Conservation (phyloP, 768 basidiomycete genomes). For the Suillus decipiens region DNA sequence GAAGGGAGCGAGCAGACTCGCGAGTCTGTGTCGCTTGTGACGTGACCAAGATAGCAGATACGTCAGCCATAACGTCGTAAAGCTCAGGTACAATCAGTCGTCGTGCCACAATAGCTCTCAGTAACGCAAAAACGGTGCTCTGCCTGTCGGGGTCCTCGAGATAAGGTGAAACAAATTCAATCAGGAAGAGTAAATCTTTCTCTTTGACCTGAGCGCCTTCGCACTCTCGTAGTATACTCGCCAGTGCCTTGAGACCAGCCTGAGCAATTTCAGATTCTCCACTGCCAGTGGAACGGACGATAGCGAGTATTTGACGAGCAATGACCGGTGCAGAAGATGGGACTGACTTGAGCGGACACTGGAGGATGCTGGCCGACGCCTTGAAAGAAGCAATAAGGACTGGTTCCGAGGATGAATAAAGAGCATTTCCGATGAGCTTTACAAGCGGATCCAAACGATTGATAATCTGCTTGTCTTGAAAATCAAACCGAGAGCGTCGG, state of each 20-base stretch:
- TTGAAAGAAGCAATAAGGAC: slow-evolving; percentile 79
- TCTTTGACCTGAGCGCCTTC: slow-evolving; percentile 82
- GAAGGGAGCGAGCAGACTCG: slow-evolving; percentile 84
- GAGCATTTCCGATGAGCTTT: slow-evolving; percentile 83
- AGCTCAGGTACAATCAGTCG: slow-evolving; percentile 95
- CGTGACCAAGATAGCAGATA: slow-evolving; percentile 90
- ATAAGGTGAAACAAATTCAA: slow-evolving; percentile 86
- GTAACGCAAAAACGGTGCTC: slow-evolving; percentile 80
- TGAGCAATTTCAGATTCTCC: slow-evolving; percentile 92
- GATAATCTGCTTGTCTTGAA: slow-evolving; percentile 71
- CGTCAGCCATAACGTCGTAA: slow-evolving; percentile 94
- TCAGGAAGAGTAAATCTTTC: slow-evolving; percentile 82
- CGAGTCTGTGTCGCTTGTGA: slow-evolving; percentile 90
- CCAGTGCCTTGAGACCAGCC: slow-evolving; percentile 82
- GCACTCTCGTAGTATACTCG: slow-evolving; percentile 88
- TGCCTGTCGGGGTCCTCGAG: slow-evolving; percentile 89
- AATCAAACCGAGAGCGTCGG: slow-evolving; percentile 83
- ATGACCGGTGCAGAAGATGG: slow-evolving; percentile 79
- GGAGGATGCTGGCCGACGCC: slow-evolving; percentile 76
- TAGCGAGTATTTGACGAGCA: slow-evolving; percentile 79
- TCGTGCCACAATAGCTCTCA: slow-evolving; percentile 87
- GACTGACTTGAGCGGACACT: slow-evolving; percentile 79
- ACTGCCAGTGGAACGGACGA: slow-evolving; percentile 79
- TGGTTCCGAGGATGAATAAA: slow-evolving; percentile 79
- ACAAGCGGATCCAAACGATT: slow-evolving; percentile 89